These are phyloP conservation scores for Solanum sitiens DNA, from an alignment of 257 asterid species.

Conservation along the genomic window DNA sequence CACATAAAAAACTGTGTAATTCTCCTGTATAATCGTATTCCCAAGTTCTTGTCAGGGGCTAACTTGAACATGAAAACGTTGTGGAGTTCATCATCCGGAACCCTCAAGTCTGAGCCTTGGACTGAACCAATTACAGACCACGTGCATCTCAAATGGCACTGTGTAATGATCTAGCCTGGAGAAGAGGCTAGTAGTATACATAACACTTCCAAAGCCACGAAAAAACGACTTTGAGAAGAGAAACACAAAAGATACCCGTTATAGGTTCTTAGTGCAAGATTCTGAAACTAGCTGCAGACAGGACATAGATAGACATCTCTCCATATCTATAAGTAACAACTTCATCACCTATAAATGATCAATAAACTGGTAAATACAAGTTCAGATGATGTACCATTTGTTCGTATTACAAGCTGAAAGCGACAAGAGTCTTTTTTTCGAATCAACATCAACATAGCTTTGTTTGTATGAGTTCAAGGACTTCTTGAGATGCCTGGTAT, in stretches of 20 bases:
- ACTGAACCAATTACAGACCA: conserved; percentile 64
- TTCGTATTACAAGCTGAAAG: neutral
- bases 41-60: neutral
- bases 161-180: conserved; percentile 81
- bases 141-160: conserved; percentile 83
- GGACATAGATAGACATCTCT: conserved; percentile 49
- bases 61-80: neutral
- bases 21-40: neutral
- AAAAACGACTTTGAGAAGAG: neutral
- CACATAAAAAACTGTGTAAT: neutral
- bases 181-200: neutral
- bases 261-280: conserved; percentile 46
- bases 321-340: conserved; percentile 64
- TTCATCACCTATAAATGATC: conserved; percentile 52
- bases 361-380: neutral
- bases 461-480: neutral
- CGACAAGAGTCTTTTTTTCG: neutral
- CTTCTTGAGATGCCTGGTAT: neutral
- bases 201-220: neutral
- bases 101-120: conserved; percentile 46
- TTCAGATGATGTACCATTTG: neutral
- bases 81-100: conserved; percentile 8
- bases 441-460: neutral
- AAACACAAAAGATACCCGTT: conserved; percentile 35
- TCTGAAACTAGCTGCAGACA: conserved; percentile 70